Evolutionary conservation across 1,139 yeast species (phyloP), one percentile per base, ranked within the genome.

Genomic region (Kurtzmaniella quercitrusa): DNA sequence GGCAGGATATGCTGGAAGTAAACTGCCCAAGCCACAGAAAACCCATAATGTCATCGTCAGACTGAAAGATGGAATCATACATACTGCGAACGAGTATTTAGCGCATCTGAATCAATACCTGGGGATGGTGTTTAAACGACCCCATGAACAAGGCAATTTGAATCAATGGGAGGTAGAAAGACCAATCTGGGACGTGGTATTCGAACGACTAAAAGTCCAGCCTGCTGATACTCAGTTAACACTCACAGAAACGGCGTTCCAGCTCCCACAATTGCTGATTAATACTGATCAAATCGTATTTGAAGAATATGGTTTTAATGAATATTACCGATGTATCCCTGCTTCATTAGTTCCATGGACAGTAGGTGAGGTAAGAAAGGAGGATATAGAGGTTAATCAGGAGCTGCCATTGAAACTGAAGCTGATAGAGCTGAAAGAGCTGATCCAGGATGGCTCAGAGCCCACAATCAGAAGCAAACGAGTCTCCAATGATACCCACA

Each of bases 91-190:
- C 48, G 85, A 88, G 51, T 85, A 83, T 50, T 58, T 85, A 29
- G 62, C 75, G 18, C 71, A 74, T 25, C 79, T 91, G 39, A 79
- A 77, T 48, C 93, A 90, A 56, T 84, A 81, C 43, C 82, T 95
- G 1, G 90, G 94, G 1, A 73, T 91, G 14, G 75, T 76, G 29
- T 79, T 85, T 61, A 79, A 85, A 48, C 68, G 98, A 43, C 97
- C 99, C 0, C 81, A 81, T 50, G 97, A 90, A 50, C 82, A 84
- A 53, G 95, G 98, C 14, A 95, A 91, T 56, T 66, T 94, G 43
- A 81, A 85, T 1, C 88, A 94, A 34, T 94, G 98, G 98, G 96
- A 89, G 50, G 68, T 88, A 1, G 91, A 94, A 59, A 86, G 85
- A 57, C 85, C 86, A n/a, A 77, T 94, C 3, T 94, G 98, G 98